Evolutionary conservation across 768 basidiomycete species (phyloP).

Genomic region (Termitomyces sp.): DNA sequence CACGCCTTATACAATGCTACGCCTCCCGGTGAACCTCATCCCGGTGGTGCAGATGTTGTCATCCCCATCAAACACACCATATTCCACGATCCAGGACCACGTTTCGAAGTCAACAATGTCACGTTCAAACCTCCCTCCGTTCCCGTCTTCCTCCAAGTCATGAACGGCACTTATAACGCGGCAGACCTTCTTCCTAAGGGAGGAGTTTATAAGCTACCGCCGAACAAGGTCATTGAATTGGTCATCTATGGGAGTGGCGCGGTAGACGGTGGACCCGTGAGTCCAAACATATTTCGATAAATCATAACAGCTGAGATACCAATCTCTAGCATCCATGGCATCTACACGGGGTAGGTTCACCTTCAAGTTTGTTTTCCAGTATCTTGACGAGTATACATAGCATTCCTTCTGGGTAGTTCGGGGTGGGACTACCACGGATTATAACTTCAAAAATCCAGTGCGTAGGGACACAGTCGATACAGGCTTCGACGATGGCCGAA

Average conservation of each 20-base stretch:
- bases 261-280: background rate
- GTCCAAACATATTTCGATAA: background rate
- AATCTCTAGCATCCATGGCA: background rate
- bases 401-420: background rate
- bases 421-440: background rate
- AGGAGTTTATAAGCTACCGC: slow-evolving; percentile 37
- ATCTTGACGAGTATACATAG: background rate
- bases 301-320: background rate
- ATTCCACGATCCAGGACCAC: background rate
- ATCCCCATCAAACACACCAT: slow-evolving; percentile 1
- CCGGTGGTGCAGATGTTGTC: slow-evolving; percentile 3
- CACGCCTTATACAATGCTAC: background rate
- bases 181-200: slow-evolving; percentile 37
- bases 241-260: background rate
- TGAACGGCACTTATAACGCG: slow-evolving; percentile 37
- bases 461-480: slow-evolving; percentile 2
- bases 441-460: background rate
- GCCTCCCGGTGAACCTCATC: background rate
- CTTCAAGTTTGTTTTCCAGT: background rate
- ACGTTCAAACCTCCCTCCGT: slow-evolving; percentile 32
- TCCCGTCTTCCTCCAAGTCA: slow-evolving; percentile 21
- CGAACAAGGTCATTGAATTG: slow-evolving; percentile 44
- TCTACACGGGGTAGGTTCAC: background rate
- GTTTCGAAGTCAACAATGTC: slow-evolving; percentile 27
- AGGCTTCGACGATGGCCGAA: background rate